Percentiles rank a stretch among this genome's conserved stretches.
These are phyloP conservation scores for Tubosaeta sp. DNA, from an alignment of 768 basidiomycete genomes.

Conservation along the genomic window DNA sequence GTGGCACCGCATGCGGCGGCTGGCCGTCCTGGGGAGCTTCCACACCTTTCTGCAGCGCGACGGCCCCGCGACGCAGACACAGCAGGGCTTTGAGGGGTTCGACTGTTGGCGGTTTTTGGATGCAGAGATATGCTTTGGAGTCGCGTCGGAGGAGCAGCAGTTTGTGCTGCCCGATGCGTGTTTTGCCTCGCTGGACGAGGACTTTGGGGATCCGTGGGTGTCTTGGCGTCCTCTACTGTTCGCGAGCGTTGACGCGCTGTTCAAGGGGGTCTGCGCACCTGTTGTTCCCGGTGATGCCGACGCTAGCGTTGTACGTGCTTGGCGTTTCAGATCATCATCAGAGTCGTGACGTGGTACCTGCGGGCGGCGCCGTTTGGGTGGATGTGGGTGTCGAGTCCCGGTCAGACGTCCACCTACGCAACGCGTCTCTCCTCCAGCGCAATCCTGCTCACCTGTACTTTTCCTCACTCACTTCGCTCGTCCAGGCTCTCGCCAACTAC, in stretches of 20 bases:
- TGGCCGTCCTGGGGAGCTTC: constrained; percentile 23
- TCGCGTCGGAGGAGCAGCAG: constrained; percentile 52
- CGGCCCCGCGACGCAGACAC: background rate
- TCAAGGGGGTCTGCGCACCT: constrained; percentile 44
- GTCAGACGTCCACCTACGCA: constrained; percentile 57
- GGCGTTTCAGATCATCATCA: constrained; percentile 27
- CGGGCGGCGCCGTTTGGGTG: constrained; percentile 31
- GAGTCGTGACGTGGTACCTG: constrained; percentile 6
- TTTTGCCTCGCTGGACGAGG: constrained; percentile 51
- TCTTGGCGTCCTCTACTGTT: background rate
- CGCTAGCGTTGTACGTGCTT: constrained; percentile 50
- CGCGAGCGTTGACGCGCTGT: background rate
- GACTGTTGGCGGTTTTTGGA: constrained; percentile 48
- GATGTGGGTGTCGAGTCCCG: constrained; percentile 49
- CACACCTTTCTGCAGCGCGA: constrained; percentile 27
- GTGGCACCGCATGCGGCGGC: constrained; percentile 29
- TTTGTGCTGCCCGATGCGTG: constrained; percentile 52
- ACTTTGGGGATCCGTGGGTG: constrained; percentile 31
- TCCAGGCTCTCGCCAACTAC: constrained; percentile 50
- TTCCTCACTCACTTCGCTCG: constrained; percentile 47
- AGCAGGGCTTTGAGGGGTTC: constrained; percentile 14
- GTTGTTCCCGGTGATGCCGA: constrained; percentile 55
- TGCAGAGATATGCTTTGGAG: constrained; percentile 51
- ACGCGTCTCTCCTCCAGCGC: constrained; percentile 53
- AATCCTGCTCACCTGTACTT: constrained; percentile 50